A percentile compares a stretch with the other conserved stretches of the same genome.
These are phyloP conservation scores for Populus pruinosa DNA, from an alignment of 345 rosid species.

Conservation along the genomic window DNA sequence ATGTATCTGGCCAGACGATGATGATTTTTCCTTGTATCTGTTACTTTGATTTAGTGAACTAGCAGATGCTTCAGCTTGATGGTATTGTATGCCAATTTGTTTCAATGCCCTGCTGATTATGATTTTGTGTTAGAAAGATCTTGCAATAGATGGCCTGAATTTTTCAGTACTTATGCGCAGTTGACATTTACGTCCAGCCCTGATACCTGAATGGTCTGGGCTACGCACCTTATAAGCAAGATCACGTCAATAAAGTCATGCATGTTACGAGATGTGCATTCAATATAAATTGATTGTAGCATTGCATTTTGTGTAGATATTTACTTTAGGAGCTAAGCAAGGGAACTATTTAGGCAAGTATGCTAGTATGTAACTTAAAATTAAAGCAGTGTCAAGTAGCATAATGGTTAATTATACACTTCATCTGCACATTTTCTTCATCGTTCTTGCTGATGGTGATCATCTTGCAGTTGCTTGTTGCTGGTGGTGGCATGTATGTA, in stretches of 20 bases:
- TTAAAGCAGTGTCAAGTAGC: neutral
- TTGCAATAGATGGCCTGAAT: neutral
- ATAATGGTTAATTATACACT: neutral
- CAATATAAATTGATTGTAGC: neutral
- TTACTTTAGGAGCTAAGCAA: neutral
- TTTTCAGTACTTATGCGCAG: neutral
- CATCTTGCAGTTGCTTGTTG: constrained; percentile 71
- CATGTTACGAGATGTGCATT: neutral
- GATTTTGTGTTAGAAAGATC: neutral
- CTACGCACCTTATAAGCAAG: neutral
- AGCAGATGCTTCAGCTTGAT: neutral
- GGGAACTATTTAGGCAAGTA: neutral
- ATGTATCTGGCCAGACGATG: neutral
- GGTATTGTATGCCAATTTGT: neutral
- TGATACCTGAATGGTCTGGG: neutral
- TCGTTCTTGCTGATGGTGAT: constrained; percentile 4
- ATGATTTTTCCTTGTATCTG: neutral
- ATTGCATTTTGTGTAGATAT: neutral
- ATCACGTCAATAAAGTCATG: neutral
- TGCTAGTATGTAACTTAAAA: neutral
- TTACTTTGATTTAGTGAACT: neutral
- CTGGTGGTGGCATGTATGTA: constrained; percentile 96
- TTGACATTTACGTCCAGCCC: neutral
- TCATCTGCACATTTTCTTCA: neutral
- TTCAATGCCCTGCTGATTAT: neutral